Conservation (phyloP, 352 stramenopile genomes). For the Globisporangium recalcitrans region DNA sequence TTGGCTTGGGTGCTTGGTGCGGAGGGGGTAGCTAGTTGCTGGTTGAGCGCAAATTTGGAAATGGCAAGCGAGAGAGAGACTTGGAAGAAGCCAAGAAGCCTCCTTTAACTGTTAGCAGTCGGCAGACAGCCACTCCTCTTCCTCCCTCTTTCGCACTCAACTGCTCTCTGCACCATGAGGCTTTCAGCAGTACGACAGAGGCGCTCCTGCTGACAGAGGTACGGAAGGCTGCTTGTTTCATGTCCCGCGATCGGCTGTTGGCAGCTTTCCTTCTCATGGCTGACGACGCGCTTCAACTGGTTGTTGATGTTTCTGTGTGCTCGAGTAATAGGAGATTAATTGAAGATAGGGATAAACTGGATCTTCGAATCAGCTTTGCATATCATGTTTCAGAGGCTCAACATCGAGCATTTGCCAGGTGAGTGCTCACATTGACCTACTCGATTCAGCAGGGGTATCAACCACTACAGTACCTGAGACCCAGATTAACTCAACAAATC, state of each 20-base stretch:
- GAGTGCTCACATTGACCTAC: background rate
- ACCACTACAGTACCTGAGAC: background rate
- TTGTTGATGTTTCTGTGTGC: background rate
- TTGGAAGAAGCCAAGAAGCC: background rate
- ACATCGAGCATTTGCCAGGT: background rate
- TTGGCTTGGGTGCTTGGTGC: background rate
- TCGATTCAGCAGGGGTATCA: background rate
- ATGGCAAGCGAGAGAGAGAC: background rate
- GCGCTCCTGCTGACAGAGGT: background rate
- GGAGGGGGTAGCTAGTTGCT: slow-evolving; percentile 6
- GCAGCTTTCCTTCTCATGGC: too few species aligned
- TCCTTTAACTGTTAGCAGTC: too few species aligned
- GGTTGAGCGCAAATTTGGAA: slow-evolving; percentile 13
- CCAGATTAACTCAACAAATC: background rate
- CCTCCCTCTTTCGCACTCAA: background rate
- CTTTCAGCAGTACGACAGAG: background rate
- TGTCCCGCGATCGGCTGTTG: background rate
- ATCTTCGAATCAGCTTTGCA: too few species aligned
- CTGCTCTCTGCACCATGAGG: background rate
- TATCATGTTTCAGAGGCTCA: background rate
- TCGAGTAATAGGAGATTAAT: background rate
- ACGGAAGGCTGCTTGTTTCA: background rate
- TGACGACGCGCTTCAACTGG: background rate
- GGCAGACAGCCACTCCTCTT: too few species aligned
- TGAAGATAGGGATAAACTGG: background rate